Base-by-base conservation (phyloP, 768 basidiomycete species). In the Macrocybe gigantea region DNA sequence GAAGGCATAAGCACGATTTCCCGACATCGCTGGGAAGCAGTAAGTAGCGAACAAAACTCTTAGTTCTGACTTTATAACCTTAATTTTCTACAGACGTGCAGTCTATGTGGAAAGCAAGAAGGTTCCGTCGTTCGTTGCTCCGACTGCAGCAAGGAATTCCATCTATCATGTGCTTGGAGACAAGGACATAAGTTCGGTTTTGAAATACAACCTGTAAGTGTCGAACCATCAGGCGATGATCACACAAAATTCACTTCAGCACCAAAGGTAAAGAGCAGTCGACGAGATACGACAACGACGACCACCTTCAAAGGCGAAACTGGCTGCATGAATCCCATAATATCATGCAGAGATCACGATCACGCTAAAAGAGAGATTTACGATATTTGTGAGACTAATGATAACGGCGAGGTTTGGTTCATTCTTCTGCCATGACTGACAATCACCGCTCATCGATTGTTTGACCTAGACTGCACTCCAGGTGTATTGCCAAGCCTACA, bases 161-260 rank as follows among this genome's bases (percentile, higher is more conserved):
- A 99, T 62, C 74, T 84, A 6, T 84, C 90, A 0, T 99, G 96
- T 63, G 96, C 92, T 13, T 97, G 91, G 89, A 78, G 74, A 45
- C 72, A 82, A 36, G 86, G 86, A 0, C 81, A 86, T 68, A 85
- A 74, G 54, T 93, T 98, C 55, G 93, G 91, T 30, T 96, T 99
- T 64, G 94, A 98, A 68, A 79, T 98, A 36, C 85, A 86, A 57
- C 77, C 85, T 33, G 92, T 88, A 54, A 60, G 85, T 67, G 6
- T 6, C 7, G 0, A 13, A 8, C n/a, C 2, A 30, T 32, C 6
- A 13, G 6, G n/a, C 7, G 7, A 32, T 32, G 10, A 33, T 33
- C 7, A 53, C 35, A 31, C 22, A 14, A n/a, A 45, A 33, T 34
- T 33, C 39, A 43, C 37, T 51, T 41, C 4, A n/a, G 8, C 44